phyloP scores from a whole-genome alignment of 2,329 filamentous ascomycete genomes.

The Colletotrichum filicis region DNA sequence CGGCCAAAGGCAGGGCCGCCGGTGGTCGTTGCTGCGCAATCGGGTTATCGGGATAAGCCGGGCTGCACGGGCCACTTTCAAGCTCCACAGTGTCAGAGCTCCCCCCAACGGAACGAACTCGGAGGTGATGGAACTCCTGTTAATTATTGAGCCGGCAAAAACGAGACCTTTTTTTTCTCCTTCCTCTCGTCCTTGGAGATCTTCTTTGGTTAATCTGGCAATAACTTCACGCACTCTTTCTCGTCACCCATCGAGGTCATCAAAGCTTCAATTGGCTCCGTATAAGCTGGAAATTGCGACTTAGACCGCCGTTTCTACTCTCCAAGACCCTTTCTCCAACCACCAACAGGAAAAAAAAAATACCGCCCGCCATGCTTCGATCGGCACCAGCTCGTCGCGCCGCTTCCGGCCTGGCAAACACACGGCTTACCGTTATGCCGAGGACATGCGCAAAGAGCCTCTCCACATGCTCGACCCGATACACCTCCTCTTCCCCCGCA shows the following conservation, averaged over 20 bases:
- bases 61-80: conserved; percentile 8
- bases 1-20: conserved; percentile 3
- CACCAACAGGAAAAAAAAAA: conserved; percentile 10
- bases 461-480: conserved; percentile 34
- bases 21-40: conserved; percentile 4
- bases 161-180: conserved; percentile 10
- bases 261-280: conserved; percentile 17
- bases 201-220: neutral
- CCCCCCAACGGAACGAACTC: conserved; percentile 28
- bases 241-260: neutral
- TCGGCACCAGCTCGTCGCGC: conserved; percentile 33
- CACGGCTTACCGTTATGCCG: conserved; percentile 32
- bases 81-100: conserved; percentile 22
- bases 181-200: neutral
- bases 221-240: neutral
- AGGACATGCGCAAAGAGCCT: conserved; percentile 34
- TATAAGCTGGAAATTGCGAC: neutral
- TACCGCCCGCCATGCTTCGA: conserved; percentile 25
- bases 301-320: neutral
- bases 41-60: conserved; percentile 30
- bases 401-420: conserved; percentile 33
- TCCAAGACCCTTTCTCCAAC: conserved; percentile 14
- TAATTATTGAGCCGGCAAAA: conserved; percentile 16
- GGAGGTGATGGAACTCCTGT: conserved; percentile 11
- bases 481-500: conserved; percentile 25